Conservation (phyloP, 2,329 filamentous ascomycete genomes). For the Hypoxylon sp. region DNA sequence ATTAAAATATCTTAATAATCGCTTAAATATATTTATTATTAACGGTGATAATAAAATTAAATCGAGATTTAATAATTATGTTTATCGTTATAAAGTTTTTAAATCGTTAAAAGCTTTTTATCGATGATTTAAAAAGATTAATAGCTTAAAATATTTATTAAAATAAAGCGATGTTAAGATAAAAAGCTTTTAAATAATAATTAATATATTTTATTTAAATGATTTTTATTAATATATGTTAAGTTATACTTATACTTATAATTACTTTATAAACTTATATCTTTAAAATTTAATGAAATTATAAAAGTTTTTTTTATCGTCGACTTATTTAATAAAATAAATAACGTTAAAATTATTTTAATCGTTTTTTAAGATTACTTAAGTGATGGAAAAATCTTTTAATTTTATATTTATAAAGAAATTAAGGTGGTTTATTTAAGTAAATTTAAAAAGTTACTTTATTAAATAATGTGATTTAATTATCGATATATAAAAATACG, state of each 20-base stretch:
- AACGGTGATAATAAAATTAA: neutral
- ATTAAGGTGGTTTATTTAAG: too few relatives aligned
- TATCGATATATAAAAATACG: conserved; percentile 1
- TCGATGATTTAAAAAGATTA: neutral
- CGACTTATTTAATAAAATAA: conserved; percentile 1
- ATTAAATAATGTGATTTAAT: neutral
- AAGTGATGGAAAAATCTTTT: too few relatives aligned
- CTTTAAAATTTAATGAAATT: neutral
- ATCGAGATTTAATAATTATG: neutral
- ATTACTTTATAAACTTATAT: neutral
- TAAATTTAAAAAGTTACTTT: neutral
- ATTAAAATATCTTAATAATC: too few relatives aligned
- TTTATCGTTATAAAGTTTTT: neutral
- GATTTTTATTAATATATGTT: neutral
- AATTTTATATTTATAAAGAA: too few relatives aligned
- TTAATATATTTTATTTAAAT: too few relatives aligned
- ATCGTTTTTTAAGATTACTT: too few relatives aligned
- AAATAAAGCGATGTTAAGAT: neutral
- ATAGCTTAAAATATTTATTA: neutral
- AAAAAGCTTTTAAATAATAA: neutral
- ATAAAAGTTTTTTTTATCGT: neutral
- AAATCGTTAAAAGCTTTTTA: neutral
- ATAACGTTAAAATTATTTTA: neutral
- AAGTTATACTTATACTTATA: neutral
- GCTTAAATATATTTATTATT: neutral